Evolutionary conservation across 768 basidiomycete genomes (phyloP).

Genomic region (Russula compacta): DNA sequence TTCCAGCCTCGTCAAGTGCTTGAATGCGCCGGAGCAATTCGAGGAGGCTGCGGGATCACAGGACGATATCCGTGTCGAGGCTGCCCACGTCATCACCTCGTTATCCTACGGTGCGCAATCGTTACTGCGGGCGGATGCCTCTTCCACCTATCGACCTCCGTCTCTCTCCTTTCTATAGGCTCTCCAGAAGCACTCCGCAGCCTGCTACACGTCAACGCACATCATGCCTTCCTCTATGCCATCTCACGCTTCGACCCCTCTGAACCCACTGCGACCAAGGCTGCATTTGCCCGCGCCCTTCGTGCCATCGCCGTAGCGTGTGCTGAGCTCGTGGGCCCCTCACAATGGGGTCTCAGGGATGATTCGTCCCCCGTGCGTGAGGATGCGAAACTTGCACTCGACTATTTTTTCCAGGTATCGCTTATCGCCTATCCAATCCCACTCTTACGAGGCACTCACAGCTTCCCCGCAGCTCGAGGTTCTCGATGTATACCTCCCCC

Average conservation of each 20-base stretch:
- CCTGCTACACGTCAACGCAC: constrained; percentile 49
- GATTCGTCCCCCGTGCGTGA: constrained; percentile 32
- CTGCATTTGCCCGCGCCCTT: constrained; percentile 56
- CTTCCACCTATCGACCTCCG: neutral
- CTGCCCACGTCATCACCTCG: constrained; percentile 67
- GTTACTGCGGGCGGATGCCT: neutral
- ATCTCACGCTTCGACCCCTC: constrained; percentile 39
- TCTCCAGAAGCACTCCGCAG: constrained; percentile 51
- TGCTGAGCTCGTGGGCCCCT: constrained; percentile 62
- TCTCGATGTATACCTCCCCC: constrained; percentile 59
- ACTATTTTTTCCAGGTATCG: constrained; percentile 51
- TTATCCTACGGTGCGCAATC: constrained; percentile 49
- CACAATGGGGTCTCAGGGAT: constrained; percentile 54
- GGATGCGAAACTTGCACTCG: constrained; percentile 49
- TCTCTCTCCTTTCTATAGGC: constrained; percentile 31
- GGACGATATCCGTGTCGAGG: constrained; percentile 56
- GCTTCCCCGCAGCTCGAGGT: constrained; percentile 38
- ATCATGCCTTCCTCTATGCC: constrained; percentile 52
- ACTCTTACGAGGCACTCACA: neutral
- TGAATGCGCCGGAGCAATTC: constrained; percentile 35
- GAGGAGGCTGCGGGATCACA: constrained; percentile 30
- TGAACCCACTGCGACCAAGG: constrained; percentile 34
- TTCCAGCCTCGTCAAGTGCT: constrained; percentile 52
- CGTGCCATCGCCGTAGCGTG: constrained; percentile 49
- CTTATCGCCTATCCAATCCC: neutral